Base-by-base conservation (phyloP, 2,329 filamentous ascomycete genomes). In the Phyllosticta capitalensis region DNA sequence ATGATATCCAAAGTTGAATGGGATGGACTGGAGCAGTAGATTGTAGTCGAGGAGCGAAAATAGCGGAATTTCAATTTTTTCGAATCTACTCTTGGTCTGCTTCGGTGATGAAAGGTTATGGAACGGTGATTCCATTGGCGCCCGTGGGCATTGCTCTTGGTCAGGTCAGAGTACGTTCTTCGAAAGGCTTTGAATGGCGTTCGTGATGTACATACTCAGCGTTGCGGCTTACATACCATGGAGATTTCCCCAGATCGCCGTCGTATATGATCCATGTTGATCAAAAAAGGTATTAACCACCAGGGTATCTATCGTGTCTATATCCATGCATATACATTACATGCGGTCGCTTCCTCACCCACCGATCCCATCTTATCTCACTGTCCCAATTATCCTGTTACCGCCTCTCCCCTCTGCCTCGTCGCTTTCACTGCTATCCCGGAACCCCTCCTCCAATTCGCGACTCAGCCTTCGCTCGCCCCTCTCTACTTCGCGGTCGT, bases 371-470 rank as follows among this genome's bases (percentile, higher is more conserved):
- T 14, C 30, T 38, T 14, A 38, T 5, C 30, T 38, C 30, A 17
- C 30, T 10, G 10, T 14, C 7, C 9, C 30, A 38, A 38, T 14
- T 14, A 38, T 14, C 5, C 30, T 4, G 3, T 12, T 12, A 38
- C 30, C 30, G 17, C 30, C 30, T 4, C 30, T 10, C 9, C 6
- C 30, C 5, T 38, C 30, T 4, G 30, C 30, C 30, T 38, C 30
- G 10, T 85, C 83, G 45, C 86, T 83, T 59, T 87, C 84, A 68
- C 86, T 89, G 65, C 88, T 85, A 69, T 89, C 87, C 73, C 83
- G 82, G 68, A 90, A 90, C 0, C 86, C 87, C 67, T 87, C 81
- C 70, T 92, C 89, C 56, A 92, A 72, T 66, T 95, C 90, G 74
- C 90, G 79, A 71, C 89, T 92, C 62, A 95, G 67, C 63, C 90